phyloP scores from a whole-genome alignment of 2,329 filamentous ascomycete genomes.

The Exophiala oligosperma region DNA sequence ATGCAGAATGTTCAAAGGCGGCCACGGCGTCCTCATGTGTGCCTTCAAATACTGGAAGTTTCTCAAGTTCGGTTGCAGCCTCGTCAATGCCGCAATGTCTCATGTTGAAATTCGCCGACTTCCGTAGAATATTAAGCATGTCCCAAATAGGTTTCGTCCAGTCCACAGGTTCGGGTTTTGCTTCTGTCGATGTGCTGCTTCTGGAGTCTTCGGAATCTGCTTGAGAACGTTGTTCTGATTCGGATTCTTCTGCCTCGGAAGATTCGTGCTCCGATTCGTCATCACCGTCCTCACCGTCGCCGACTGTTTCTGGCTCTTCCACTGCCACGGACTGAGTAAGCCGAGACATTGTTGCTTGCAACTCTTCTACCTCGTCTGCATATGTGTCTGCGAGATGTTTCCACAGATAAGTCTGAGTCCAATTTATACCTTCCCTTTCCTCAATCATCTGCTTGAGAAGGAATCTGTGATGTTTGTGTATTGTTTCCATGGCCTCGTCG shows the following conservation, averaged over 20 bases:
- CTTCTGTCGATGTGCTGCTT: constrained; percentile 13
- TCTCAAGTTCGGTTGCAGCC: constrained; percentile 26
- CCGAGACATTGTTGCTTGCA: constrained; percentile 17
- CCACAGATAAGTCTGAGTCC: constrained; percentile 46
- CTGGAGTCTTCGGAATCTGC: constrained; percentile 10
- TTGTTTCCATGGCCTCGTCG: constrained; percentile 48
- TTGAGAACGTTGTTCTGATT: constrained; percentile 33
- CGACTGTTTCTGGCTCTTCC: constrained; percentile 30
- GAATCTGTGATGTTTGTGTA: constrained; percentile 47
- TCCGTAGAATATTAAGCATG: constrained; percentile 29
- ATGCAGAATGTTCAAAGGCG: constrained; percentile 28
- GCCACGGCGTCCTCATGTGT: constrained; percentile 24
- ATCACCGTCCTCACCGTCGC: constrained; percentile 25
- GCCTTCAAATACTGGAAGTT: constrained; percentile 22
- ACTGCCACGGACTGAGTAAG: constrained; percentile 24
- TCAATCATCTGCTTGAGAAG: constrained; percentile 50
- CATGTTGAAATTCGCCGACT: constrained; percentile 29
- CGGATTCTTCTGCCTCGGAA: constrained; percentile 31
- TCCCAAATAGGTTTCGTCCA: constrained; percentile 30
- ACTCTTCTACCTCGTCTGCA: constrained; percentile 26
- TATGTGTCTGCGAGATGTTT: constrained; percentile 46
- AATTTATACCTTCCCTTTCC: constrained; percentile 45
- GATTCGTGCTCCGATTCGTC: constrained; percentile 31
- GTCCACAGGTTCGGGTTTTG: constrained; percentile 21
- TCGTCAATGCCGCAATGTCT: constrained; percentile 28